A percentile compares a stretch with the other conserved stretches of the same genome.
Evolutionary conservation across 495 filamentous ascomycete genomes (phyloP).

Genomic region (Penicillium egyptiacum): DNA sequence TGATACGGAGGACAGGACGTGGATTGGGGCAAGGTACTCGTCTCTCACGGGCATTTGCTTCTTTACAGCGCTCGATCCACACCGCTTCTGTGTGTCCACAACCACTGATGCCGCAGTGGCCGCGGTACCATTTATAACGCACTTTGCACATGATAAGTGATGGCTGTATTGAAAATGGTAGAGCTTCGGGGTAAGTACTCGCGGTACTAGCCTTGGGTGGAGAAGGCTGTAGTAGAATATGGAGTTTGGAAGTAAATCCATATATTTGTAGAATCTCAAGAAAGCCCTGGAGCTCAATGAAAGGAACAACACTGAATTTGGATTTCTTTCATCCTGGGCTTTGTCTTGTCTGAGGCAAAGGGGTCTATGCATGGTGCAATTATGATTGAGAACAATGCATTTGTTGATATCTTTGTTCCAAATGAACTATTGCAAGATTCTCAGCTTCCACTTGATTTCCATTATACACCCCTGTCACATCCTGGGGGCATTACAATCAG

Average conservation of each 20-base stretch:
- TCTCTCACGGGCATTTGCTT: constrained; percentile 2
- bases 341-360: not conserved
- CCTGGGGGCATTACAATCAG: not conserved
- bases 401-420: constrained; percentile 1
- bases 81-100: constrained; percentile 11
- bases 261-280: not conserved
- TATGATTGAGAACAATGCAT: not conserved
- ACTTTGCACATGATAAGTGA: constrained; percentile 1
- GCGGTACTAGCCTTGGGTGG: not conserved
- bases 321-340: not conserved
- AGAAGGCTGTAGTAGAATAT: not conserved
- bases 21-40: not conserved
- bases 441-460: not conserved
- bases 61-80: constrained; percentile 8
- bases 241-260: not conserved
- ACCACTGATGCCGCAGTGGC: constrained; percentile 5
- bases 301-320: not conserved
- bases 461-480: not conserved
- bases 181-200: not conserved
- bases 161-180: not conserved
- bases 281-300: not conserved
- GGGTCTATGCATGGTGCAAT: not conserved
- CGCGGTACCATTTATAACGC: constrained; percentile 11
- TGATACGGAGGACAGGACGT: constrained; percentile 7
- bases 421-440: not conserved